These are phyloP conservation scores for Furcasterigmium sp. DNA, from an alignment of 2,329 filamentous ascomycete genomes.

Conservation along the genomic window DNA sequence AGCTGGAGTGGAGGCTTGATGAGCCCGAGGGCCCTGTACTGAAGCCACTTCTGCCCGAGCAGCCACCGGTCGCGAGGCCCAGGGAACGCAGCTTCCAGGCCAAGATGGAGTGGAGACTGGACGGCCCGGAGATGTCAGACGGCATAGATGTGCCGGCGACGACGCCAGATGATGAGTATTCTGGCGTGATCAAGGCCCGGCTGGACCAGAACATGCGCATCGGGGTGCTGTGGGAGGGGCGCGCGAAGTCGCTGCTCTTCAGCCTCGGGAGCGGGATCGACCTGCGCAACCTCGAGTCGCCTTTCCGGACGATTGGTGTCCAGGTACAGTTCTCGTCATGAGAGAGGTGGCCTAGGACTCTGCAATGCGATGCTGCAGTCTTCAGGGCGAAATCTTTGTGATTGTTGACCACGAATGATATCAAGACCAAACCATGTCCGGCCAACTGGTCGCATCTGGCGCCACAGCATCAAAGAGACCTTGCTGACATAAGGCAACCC, in stretches of 20 bases:
- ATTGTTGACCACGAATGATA: too few relatives aligned
- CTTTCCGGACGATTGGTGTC: conserved; percentile 70
- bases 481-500: too few relatives aligned
- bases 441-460: too few relatives aligned
- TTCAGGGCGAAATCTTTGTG: too few relatives aligned
- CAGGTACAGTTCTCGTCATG: conserved; percentile 80
- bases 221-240: conserved; percentile 86
- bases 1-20: conserved; percentile 44
- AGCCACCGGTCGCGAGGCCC: conserved; percentile 6
- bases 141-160: conserved; percentile 13
- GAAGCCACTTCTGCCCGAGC: background rate
- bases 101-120: conserved; percentile 46
- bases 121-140: conserved; percentile 25
- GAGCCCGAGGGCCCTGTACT: conserved; percentile 15
- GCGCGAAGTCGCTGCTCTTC: conserved; percentile 87
- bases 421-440: too few relatives aligned
- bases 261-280: conserved; percentile 85
- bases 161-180: conserved; percentile 58
- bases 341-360: too few relatives aligned
- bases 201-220: conserved; percentile 85
- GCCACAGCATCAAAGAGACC: too few relatives aligned
- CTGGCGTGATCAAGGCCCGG: conserved; percentile 84
- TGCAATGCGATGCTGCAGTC: too few relatives aligned
- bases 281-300: conserved; percentile 67
- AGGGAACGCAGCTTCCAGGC: conserved; percentile 44